Evolutionary conservation across 257 asterid genomes (phyloP).

Genomic region (Ilex asprella): DNA sequence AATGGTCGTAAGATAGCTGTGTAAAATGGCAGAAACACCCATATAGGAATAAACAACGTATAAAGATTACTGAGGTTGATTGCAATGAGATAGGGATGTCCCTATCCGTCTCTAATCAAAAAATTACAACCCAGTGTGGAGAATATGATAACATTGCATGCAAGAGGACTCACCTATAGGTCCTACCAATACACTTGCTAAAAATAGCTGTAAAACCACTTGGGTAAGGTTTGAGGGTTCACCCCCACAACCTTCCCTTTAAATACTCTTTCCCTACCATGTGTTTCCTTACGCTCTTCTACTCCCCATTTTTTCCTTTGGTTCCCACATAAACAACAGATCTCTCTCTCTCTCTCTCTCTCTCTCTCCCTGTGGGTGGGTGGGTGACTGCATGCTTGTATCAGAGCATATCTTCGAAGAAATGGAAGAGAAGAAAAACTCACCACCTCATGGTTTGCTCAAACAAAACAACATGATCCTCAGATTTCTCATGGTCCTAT

Average conservation of each 20-base stretch:
- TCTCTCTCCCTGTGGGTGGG: background rate
- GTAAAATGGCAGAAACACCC: too few species aligned
- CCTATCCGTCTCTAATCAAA: too few species aligned
- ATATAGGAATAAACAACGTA: too few species aligned
- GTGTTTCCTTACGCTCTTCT: background rate
- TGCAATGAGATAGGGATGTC: too few species aligned
- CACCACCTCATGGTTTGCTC: conserved; percentile 21
- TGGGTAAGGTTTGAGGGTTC: too few species aligned
- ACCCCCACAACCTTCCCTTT: background rate
- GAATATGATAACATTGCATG: too few species aligned
- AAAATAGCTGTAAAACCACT: background rate
- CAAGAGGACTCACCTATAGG: too few species aligned
- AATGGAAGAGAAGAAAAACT: conserved; percentile 19
- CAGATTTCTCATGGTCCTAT: conserved; percentile 30
- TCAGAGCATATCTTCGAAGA: background rate
- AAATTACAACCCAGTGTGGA: too few species aligned
- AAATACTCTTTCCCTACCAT: background rate
- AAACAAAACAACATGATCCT: conserved; percentile 34
- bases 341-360: background rate
- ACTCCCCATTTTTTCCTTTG: background rate
- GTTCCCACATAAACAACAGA: background rate
- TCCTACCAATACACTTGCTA: background rate
- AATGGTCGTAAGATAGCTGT: too few species aligned
- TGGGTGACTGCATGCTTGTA: background rate
- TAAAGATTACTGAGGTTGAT: too few species aligned